Evolutionary conservation across 2,329 filamentous ascomycete genomes (phyloP).

Genomic region (Cryphonectria parasitica): DNA sequence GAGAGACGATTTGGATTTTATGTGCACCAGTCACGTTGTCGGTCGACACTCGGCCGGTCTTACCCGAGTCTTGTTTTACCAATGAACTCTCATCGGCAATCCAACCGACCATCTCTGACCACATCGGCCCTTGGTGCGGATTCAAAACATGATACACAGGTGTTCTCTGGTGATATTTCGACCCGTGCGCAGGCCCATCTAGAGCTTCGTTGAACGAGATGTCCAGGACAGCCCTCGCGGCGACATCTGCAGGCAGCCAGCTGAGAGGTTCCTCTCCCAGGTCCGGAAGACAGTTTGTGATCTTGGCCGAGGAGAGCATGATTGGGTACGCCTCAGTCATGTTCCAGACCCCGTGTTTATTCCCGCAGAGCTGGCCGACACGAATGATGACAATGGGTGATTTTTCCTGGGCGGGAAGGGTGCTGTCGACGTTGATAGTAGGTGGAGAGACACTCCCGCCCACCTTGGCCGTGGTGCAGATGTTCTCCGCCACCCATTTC

Average conservation of each 20-base stretch:
- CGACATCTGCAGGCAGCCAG: slow-evolving; percentile 53
- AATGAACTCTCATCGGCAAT: slow-evolving; percentile 31
- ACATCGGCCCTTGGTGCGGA: slow-evolving; percentile 45
- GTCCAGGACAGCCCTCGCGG: slow-evolving; percentile 47
- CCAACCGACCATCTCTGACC: slow-evolving; percentile 52
- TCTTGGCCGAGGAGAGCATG: slow-evolving; percentile 47
- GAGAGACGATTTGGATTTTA: slow-evolving; percentile 38
- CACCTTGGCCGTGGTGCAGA: slow-evolving; percentile 48
- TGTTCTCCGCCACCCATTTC: slow-evolving; percentile 62
- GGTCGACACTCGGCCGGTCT: background rate
- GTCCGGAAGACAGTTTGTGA: slow-evolving; percentile 44
- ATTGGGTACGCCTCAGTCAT: slow-evolving; percentile 52
- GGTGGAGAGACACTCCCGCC: slow-evolving; percentile 10
- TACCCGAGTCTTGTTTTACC: slow-evolving; percentile 38
- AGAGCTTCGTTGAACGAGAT: slow-evolving; percentile 33
- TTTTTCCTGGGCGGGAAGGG: slow-evolving; percentile 26
- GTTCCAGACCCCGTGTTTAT: slow-evolving; percentile 49
- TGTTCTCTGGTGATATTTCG: slow-evolving; percentile 9
- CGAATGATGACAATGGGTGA: slow-evolving; percentile 45
- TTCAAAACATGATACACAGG: slow-evolving; percentile 55
- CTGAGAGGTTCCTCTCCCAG: slow-evolving; percentile 42
- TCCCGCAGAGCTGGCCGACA: slow-evolving; percentile 52
- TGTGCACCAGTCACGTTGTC: background rate
- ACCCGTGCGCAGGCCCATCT: slow-evolving; percentile 35
- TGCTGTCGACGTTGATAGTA: slow-evolving; percentile 26